Evolutionary conservation across 2,329 filamentous ascomycete species (phyloP).

Genomic region (Monilinia fructicola): DNA sequence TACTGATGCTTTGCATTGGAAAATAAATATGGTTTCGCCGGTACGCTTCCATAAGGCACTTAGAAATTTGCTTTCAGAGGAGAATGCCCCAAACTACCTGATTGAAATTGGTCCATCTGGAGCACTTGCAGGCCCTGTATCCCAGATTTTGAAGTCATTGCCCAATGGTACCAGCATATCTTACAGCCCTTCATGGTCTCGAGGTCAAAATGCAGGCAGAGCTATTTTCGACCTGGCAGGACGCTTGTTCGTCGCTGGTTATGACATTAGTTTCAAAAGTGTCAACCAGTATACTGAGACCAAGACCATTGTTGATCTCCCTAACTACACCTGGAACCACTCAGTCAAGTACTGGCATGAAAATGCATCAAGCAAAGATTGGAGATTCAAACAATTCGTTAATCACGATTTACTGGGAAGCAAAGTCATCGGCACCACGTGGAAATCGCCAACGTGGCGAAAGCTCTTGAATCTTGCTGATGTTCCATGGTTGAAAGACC

Average conservation of each 20-base stretch:
- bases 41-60: slow-evolving; percentile 26
- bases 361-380: slow-evolving; percentile 47
- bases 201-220: slow-evolving; percentile 13
- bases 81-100: slow-evolving; percentile 10
- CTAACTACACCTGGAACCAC: slow-evolving; percentile 56
- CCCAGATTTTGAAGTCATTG: slow-evolving; percentile 27
- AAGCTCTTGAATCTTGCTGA: slow-evolving; percentile 42
- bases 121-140: slow-evolving; percentile 24
- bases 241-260: slow-evolving; percentile 19
- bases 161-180: slow-evolving; percentile 43
- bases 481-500: slow-evolving; percentile 54
- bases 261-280: slow-evolving; percentile 9
- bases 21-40: slow-evolving; percentile 28
- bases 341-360: slow-evolving; percentile 54
- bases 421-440: slow-evolving; percentile 27
- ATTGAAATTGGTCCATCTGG: slow-evolving; percentile 27
- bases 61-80: slow-evolving; percentile 1
- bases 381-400: slow-evolving; percentile 47
- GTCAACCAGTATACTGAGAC: slow-evolving; percentile 40
- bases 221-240: slow-evolving; percentile 24
- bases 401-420: slow-evolving; percentile 52
- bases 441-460: slow-evolving; percentile 35
- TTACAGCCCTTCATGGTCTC: slow-evolving; percentile 22
- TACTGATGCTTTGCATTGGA: slow-evolving; percentile 27
- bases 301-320: slow-evolving; percentile 44